Base-by-base conservation (phyloP, 73 alveolate species). In the Tetrahymena elliotti region DNA sequence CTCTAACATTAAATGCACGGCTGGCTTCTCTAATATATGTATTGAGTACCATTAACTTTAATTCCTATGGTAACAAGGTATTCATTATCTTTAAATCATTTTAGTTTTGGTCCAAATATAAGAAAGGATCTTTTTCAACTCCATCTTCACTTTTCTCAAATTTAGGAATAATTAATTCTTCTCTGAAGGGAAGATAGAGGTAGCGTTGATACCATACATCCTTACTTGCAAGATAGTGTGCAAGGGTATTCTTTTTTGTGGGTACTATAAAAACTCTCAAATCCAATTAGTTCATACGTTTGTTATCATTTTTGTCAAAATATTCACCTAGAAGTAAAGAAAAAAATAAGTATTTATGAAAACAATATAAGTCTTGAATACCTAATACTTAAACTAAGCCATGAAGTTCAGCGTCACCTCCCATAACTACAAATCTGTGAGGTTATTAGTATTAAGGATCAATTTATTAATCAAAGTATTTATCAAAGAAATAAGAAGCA, bases 171-270 rank as follows among this genome's bases (percentile, higher is more conserved):
- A 94, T 37, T 22, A 94, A 84, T 84, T 94, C 96, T 35, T 94
- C 96, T 37, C 93, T 53, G 84, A 94, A 94, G 0, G 96, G 96
- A 35, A 94, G 41, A 94, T 94, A 94, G 8, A 94, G 93, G 83
- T 94, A 94, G 47, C 96, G 93, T 36, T 94, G 83, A 94, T 94
- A 94, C 96, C 96, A 94, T 16, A 93, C 95, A 52, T 94, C 96
- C 34, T 94, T 94, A n/a, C 93, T 35, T 33, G 96, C 96, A 4
- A 94, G 12, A 33, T 84, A 94, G 16, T 94, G 83, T n/a, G 95
- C 93, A 20, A 94, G 52, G 20, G 96, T 94, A 92, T 93, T 84
- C 52, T 94, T 93, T 35, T 88, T 88, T 1, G 95, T 94, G 16
- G 96, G 96, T 12, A 84, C 92, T n/a, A 94, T 27, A 38, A 40